These are phyloP conservation scores for Globisporangium heterothallicum DNA, from an alignment of 352 stramenopile species.

Conservation along the genomic window DNA sequence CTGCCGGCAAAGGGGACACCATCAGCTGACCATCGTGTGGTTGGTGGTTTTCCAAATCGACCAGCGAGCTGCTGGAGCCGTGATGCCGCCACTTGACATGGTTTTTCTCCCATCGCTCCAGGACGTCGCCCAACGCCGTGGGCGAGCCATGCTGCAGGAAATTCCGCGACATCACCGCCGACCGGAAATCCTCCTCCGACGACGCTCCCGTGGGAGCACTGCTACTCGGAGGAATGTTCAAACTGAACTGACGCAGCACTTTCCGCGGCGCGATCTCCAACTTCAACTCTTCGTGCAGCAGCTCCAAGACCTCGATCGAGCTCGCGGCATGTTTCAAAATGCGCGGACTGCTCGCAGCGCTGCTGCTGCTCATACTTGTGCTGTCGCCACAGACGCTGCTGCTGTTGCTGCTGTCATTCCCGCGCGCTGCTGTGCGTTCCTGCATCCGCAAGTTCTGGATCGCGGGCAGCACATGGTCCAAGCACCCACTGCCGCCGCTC, in stretches of 20 bases:
- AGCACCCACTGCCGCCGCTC: too few species aligned
- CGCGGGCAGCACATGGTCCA: too few species aligned
- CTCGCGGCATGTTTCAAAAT: slow-evolving; percentile 15
- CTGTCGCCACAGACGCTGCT: slow-evolving; percentile 1
- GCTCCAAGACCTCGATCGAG: slow-evolving; percentile 27
- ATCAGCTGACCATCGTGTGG: neutral
- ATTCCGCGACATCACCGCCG: slow-evolving; percentile 8
- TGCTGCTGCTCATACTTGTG: slow-evolving; percentile 13
- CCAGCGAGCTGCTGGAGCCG: slow-evolving; percentile 9
- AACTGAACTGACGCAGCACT: slow-evolving; percentile 69
- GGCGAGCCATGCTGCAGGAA: slow-evolving; percentile 27
- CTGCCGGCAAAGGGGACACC: too few species aligned
- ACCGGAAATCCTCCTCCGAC: slow-evolving; percentile 6
- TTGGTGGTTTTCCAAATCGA: neutral
- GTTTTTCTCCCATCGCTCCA: slow-evolving; percentile 54
- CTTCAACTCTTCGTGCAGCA: slow-evolving; percentile 58
- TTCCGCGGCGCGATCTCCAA: slow-evolving; percentile 66
- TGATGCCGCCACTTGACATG: slow-evolving; percentile 43
- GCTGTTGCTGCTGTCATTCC: slow-evolving; percentile 3
- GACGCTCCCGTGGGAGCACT: too few species aligned
- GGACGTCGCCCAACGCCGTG: slow-evolving; percentile 34
- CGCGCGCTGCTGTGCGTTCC: neutral
- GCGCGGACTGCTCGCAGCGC: slow-evolving; percentile 19
- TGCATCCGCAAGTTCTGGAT: neutral
- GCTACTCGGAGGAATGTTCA: slow-evolving; percentile 57